Conservation (phyloP, 345 rosid genomes). For the Firmiana major region DNA sequence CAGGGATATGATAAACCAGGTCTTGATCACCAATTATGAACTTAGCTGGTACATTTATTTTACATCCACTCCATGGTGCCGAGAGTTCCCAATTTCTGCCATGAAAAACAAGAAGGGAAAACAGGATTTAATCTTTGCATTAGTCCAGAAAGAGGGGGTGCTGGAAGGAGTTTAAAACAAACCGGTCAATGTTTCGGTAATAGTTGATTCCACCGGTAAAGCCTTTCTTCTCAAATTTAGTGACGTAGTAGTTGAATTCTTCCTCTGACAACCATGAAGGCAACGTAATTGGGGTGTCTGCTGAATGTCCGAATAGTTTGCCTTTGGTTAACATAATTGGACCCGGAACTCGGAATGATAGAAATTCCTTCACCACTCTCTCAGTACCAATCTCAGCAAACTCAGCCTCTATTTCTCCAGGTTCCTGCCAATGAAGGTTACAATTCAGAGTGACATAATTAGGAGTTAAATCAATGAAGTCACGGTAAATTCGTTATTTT, state of each 20-base stretch:
- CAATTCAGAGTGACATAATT: no score
- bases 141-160: no score
- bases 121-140: no score
- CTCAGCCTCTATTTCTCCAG: conserved; percentile 5
- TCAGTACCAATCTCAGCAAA: not conserved
- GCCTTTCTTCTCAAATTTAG: conserved; percentile 55
- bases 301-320: not conserved
- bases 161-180: not conserved
- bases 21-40: conserved; percentile 49
- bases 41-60: conserved; percentile 45
- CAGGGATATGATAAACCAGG: conserved; percentile 16
- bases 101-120: no score
- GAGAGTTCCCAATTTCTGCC: conserved; percentile 59
- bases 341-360: conserved; percentile 14
- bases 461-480: no score
- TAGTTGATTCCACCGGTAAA: conserved; percentile 57
- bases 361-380: conserved; percentile 61
- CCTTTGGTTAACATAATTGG: not conserved
- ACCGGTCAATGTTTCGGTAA: conserved; percentile 31
- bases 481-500: no score
- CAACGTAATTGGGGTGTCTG: conserved; percentile 40
- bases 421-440: not conserved
- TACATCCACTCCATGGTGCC: conserved; percentile 48
- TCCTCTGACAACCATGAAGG: conserved; percentile 61
- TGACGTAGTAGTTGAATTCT: conserved; percentile 48